phyloP scores from a whole-genome alignment of 2,329 filamentous ascomycete genomes.

The Neoscytalidium dimidiatum region DNA sequence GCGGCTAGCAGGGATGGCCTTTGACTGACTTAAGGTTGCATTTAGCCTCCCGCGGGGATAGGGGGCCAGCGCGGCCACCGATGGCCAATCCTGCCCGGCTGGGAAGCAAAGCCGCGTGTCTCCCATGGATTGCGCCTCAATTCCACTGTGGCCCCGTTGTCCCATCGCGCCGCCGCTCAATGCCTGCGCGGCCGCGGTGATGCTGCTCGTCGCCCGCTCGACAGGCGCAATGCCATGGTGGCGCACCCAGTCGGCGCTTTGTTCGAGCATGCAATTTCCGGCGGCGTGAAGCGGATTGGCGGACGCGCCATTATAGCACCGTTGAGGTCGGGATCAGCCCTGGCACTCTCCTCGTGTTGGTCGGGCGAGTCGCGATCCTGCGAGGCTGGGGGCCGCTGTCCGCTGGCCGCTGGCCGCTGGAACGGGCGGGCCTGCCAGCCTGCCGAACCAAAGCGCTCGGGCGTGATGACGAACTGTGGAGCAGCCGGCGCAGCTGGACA shows the following conservation, averaged over 20 bases:
- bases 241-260: neutral
- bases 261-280: slow-evolving; percentile 3
- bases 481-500: too few species aligned
- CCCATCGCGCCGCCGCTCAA: neutral
- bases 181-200: neutral
- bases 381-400: neutral
- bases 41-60: slow-evolving; percentile 17
- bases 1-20: slow-evolving; percentile 5
- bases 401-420: neutral
- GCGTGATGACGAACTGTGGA: neutral
- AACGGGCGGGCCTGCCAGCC: neutral
- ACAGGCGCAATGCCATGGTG: neutral
- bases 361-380: neutral
- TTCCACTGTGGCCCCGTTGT: neutral
- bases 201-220: neutral
- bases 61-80: neutral
- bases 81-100: neutral
- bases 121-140: neutral
- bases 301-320: neutral
- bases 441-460: slow-evolving; percentile 1
- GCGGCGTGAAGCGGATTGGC: neutral
- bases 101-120: neutral
- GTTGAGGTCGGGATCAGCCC: slow-evolving; percentile 5
- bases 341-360: slow-evolving; percentile 2
- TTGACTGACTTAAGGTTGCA: slow-evolving; percentile 12